These are phyloP conservation scores for Funneliformis geosporum DNA, from an alignment of 192 early-diverging fungal species.

Conservation along the genomic window DNA sequence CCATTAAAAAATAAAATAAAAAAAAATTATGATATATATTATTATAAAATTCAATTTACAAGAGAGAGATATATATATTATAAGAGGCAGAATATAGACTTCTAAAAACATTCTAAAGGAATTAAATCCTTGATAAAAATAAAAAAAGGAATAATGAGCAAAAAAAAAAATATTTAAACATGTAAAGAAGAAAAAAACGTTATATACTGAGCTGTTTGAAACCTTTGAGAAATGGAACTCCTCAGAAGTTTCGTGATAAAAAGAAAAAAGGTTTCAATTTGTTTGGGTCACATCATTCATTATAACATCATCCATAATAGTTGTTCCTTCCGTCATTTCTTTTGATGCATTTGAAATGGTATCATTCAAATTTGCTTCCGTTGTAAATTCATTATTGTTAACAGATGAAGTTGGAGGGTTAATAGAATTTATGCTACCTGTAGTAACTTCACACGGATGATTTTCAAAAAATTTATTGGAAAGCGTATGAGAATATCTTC, in stretches of 20 bases:
- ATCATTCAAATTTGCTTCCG: background rate
- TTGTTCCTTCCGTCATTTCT: conserved; percentile 7
- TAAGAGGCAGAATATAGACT: background rate
- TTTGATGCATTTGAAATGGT: background rate
- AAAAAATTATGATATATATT: background rate
- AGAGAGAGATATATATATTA: background rate
- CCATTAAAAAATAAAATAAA: background rate
- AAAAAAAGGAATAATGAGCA: background rate
- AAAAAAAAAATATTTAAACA: background rate
- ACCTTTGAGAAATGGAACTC: too few relatives aligned
- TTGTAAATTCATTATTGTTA: background rate
- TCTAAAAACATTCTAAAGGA: background rate
- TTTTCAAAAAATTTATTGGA: conserved; percentile 32
- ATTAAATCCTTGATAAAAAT: background rate
- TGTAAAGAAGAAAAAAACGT: background rate
- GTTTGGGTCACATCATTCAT: background rate
- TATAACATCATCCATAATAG: background rate
- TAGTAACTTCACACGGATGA: conserved; percentile 17
- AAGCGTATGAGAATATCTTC: conserved; percentile 30
- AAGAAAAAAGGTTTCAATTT: background rate
- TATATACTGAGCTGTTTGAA: too few relatives aligned
- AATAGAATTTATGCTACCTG: background rate
- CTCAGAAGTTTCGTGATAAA: too few relatives aligned
- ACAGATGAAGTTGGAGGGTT: background rate
- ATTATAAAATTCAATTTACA: background rate